These are phyloP conservation scores for Acrocalymma vagum DNA, from an alignment of 2,329 filamentous ascomycete genomes.

Conservation along the genomic window DNA sequence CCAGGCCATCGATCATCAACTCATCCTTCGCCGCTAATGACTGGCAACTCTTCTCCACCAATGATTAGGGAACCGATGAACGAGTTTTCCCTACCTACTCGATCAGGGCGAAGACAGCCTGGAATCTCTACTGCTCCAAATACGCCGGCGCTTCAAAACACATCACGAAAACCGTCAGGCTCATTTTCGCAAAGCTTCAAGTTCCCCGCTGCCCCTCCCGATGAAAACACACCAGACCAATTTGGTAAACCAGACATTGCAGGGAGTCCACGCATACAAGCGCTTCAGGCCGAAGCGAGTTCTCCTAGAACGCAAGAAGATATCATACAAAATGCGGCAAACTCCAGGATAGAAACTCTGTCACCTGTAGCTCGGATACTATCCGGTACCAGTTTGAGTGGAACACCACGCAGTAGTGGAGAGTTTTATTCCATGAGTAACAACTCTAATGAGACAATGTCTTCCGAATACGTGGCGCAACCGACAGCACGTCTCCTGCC, in stretches of 20 bases:
- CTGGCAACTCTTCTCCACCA: constrained; percentile 49
- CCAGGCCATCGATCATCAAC: constrained; percentile 40
- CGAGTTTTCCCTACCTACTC: constrained; percentile 39
- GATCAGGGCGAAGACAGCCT: constrained; percentile 35
- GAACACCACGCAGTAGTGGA: constrained; percentile 88
- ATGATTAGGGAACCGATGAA: constrained; percentile 30
- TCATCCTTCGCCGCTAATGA: constrained; percentile 54
- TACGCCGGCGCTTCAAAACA: constrained; percentile 49
- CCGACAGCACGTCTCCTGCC: constrained; percentile 59
- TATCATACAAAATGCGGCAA: constrained; percentile 40
- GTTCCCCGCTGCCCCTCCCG: constrained; percentile 58
- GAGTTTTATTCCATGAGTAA: constrained; percentile 97
- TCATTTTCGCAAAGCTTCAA: constrained; percentile 62
- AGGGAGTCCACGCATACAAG: constrained; percentile 50
- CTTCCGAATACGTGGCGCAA: constrained; percentile 78
- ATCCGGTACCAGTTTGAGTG: constrained; percentile 76
- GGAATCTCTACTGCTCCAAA: constrained; percentile 48
- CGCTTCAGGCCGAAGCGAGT: constrained; percentile 37
- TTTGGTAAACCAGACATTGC: constrained; percentile 37
- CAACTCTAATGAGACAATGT: constrained; percentile 90
- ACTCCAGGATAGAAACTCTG: constrained; percentile 61
- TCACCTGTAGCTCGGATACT: constrained; percentile 74
- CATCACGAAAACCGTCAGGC: constrained; percentile 49
- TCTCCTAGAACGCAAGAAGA: constrained; percentile 31
- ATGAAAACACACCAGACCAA: constrained; percentile 38